Evolutionary conservation across 1,139 yeast species (phyloP).

Genomic region (Pichia sp.): DNA sequence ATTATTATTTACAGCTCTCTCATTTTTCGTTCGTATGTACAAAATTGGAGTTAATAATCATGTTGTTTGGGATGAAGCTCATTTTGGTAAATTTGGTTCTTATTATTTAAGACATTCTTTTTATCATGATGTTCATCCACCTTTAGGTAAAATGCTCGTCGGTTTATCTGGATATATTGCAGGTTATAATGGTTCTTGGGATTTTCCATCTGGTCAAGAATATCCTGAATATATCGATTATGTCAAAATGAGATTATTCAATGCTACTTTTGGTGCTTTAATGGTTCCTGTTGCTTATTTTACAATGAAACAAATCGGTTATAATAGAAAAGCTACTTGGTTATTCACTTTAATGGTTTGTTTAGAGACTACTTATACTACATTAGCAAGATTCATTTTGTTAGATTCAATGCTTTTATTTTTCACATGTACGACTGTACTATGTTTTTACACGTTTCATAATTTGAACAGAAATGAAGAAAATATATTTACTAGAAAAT

Average conservation of each 20-base stretch:
- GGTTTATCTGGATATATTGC: conserved; percentile 93
- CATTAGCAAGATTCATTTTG: conserved; percentile 85
- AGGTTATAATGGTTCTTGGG: conserved; percentile 93
- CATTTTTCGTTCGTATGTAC: conserved; percentile 49
- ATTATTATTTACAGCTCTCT: conserved; percentile 40
- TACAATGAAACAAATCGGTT: conserved; percentile 82
- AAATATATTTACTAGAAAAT: conserved; percentile 57
- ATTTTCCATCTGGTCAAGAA: conserved; percentile 77
- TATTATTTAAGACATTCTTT: conserved; percentile 88
- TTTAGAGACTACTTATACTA: conserved; percentile 78
- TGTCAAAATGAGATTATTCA: conserved; percentile 89
- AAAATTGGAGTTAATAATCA: conserved; percentile 43
- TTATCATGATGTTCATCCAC: conserved; percentile 98
- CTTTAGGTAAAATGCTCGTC: conserved; percentile 93
- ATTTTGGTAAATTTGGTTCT: conserved; percentile 91
- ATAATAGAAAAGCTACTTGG: conserved; percentile 80
- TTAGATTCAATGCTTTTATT: conserved; percentile 94
- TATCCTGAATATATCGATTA: conserved; percentile 86
- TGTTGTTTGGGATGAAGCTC: conserved; percentile 65
- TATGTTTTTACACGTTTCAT: conserved; percentile 74
- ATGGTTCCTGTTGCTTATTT: conserved; percentile 92
- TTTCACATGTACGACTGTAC: conserved; percentile 81
- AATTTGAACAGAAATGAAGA: conserved; percentile 50
- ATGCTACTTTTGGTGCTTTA: conserved; percentile 81
- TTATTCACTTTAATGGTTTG: conserved; percentile 80